Conservation (phyloP, 768 basidiomycete genomes). For the Hygrocybe coccinea region DNA sequence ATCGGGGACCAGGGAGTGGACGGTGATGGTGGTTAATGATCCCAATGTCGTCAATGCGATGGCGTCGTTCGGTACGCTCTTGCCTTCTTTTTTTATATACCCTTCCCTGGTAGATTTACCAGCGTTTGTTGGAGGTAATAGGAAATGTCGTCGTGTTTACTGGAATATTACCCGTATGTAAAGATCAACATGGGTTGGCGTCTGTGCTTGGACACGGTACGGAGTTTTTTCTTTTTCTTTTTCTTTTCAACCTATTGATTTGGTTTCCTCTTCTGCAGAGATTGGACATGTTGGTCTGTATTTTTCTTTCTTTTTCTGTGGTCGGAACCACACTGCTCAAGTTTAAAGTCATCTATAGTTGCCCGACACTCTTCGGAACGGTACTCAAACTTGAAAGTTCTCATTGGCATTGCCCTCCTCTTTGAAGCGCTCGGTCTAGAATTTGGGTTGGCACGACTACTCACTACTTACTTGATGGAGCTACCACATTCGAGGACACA, state of each 20-base stretch:
- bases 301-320: neutral
- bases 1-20: conserved; percentile 43
- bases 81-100: too few relatives aligned
- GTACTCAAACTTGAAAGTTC: conserved; percentile 43
- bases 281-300: conserved; percentile 69
- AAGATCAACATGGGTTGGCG: conserved; percentile 77
- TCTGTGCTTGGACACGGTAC: conserved; percentile 80
- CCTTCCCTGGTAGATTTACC: neutral
- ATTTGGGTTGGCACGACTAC: conserved; percentile 43
- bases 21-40: conserved; percentile 77
- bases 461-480: conserved; percentile 52
- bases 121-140: conserved; percentile 17
- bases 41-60: conserved; percentile 68
- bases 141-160: conserved; percentile 82
- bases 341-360: conserved; percentile 21
- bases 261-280: conserved; percentile 40
- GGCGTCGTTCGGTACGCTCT: conserved; percentile 56
- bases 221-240: conserved; percentile 15
- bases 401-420: conserved; percentile 37
- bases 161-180: conserved; percentile 75
- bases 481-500: conserved; percentile 80
- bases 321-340: neutral
- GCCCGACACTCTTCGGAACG: conserved; percentile 50
- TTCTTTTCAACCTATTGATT: neutral
- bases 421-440: conserved; percentile 50